Percentiles rank a stretch among this genome's conserved stretches.
Conservation (phyloP, 1,139 yeast species). For the Blastobotrys ciferrii region DNA sequence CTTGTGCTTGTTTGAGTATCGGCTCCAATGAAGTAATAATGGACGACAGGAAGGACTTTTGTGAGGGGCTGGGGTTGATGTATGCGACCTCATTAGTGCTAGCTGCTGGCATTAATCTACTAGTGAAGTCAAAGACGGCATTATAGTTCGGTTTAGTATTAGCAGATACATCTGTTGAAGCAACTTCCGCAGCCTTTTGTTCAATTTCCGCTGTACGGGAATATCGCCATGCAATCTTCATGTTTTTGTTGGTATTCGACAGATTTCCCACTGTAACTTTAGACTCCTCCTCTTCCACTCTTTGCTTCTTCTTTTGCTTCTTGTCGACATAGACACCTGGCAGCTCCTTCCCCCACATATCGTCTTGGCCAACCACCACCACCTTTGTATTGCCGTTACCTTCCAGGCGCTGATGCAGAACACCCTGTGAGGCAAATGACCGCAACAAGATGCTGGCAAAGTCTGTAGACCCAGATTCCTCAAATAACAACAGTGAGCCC, state of each 20-base stretch:
- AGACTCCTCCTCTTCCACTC: constrained; percentile 57
- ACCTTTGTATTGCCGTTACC: constrained; percentile 37
- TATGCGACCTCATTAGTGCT: constrained; percentile 52
- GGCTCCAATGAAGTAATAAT: constrained; percentile 16
- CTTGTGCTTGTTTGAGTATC: constrained; percentile 12
- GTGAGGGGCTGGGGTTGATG: constrained; percentile 10
- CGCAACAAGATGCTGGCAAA: constrained; percentile 73
- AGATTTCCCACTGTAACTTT: constrained; percentile 69
- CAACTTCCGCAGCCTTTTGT: constrained; percentile 9
- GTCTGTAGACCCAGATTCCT: constrained; percentile 89
- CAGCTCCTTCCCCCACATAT: constrained; percentile 65
- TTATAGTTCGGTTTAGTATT: constrained; percentile 22
- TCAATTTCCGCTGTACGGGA: constrained; percentile 20
- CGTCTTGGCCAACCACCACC: constrained; percentile 62
- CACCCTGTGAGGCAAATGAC: constrained; percentile 76
- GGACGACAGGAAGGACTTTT: not conserved
- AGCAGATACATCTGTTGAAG: constrained; percentile 7
- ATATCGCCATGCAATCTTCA: constrained; percentile 58
- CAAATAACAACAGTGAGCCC: constrained; percentile 66
- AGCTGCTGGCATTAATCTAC: constrained; percentile 66
- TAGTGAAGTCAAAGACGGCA: constrained; percentile 57
- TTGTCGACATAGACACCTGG: constrained; percentile 81
- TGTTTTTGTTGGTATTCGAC: constrained; percentile 44
- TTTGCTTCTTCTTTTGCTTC: constrained; percentile 62
- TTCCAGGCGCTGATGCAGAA: constrained; percentile 58